Base-by-base conservation (phyloP, 139 green algal species). In the Volvox africanus region DNA sequence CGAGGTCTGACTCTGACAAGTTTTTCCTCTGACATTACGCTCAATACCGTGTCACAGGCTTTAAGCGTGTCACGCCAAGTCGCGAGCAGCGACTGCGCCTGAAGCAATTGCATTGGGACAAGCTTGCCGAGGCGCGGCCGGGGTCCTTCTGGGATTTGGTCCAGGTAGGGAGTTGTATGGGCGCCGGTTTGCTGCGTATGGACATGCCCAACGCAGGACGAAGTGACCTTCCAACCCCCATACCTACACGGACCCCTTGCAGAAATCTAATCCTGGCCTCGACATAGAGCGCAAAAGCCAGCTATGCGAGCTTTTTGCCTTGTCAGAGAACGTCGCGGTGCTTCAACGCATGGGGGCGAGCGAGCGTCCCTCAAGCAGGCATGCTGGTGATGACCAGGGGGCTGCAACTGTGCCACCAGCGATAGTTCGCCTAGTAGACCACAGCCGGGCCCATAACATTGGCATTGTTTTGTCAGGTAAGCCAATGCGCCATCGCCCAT, bases 31-130 rank as follows among this genome's bases (percentile, higher is more conserved):
- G 65, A 73, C 65, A 24, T 79, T 36, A 33, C 71, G 71, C 37
- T 79, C 33, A 16, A n/a, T 79, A 12, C 32, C 37, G 2, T n/a
- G 5, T 55, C 5, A 55, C 61, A 65, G 92, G 92, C 44, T 89
- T 91, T 26, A 84, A 85, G 82, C 82, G 81, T 1, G 88, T 92
- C 12, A 92, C 92, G 2, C 92, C 92, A 62, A 94, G 84, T 16
- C 87, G 93, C 24, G 92, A 92, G 79, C 94, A 97, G 93, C 89
- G 84, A 61, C 91, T 91, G 78, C 93, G 94, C 73, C 92, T 98
- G 20, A 98, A 98, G 93, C 92, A 95, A 93, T 93, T 98, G 83
- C 97, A 98, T 93, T 98, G 97, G 97, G 95, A 98, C 69, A 98
- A 97, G 93, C 94, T 98, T 79, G 94, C 90, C 61, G 69, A 91